Evolutionary conservation across 2,329 filamentous ascomycete genomes (phyloP).

Genomic region (Diaporthe nobilis): DNA sequence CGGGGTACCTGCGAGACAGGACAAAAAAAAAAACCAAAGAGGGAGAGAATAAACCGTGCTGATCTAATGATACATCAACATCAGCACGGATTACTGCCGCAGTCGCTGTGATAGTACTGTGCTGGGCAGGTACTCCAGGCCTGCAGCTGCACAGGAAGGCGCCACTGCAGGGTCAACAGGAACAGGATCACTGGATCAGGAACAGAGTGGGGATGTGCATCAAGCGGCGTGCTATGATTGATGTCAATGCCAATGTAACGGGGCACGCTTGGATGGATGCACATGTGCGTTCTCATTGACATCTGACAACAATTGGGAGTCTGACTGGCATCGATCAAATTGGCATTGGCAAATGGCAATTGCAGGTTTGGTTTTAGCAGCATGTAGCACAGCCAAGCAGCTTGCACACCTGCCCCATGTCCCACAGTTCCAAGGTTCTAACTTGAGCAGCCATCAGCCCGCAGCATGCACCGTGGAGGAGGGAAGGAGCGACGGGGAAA

Average conservation of each 20-base stretch:
- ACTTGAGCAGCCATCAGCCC: neutral
- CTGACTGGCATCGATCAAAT: constrained; percentile 19
- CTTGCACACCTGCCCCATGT: neutral
- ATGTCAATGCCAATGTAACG: constrained; percentile 24
- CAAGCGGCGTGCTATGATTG: constrained; percentile 5
- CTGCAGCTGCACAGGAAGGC: constrained; percentile 25
- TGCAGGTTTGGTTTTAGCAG: constrained; percentile 23
- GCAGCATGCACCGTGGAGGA: neutral
- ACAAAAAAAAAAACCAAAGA: neutral
- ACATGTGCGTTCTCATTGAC: constrained; percentile 2
- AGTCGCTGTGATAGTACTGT: neutral
- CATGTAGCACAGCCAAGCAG: constrained; percentile 10
- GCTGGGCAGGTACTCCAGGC: neutral
- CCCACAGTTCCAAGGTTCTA: neutral
- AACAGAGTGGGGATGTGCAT: constrained; percentile 27
- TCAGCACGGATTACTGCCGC: constrained; percentile 5
- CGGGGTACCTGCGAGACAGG: neutral
- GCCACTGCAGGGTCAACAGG: constrained; percentile 27
- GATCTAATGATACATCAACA: constrained; percentile 16
- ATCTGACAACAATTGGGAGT: constrained; percentile 15
- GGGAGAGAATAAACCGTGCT: neutral
- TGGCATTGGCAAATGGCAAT: constrained; percentile 33
- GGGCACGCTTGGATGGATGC: constrained; percentile 7
- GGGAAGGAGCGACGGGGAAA: neutral
- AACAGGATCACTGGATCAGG: constrained; percentile 16